A percentile compares a stretch with the other conserved stretches of the same genome.
Evolutionary conservation across 495 filamentous ascomycete genomes (phyloP).

Genomic region (Echria macrotheca): DNA sequence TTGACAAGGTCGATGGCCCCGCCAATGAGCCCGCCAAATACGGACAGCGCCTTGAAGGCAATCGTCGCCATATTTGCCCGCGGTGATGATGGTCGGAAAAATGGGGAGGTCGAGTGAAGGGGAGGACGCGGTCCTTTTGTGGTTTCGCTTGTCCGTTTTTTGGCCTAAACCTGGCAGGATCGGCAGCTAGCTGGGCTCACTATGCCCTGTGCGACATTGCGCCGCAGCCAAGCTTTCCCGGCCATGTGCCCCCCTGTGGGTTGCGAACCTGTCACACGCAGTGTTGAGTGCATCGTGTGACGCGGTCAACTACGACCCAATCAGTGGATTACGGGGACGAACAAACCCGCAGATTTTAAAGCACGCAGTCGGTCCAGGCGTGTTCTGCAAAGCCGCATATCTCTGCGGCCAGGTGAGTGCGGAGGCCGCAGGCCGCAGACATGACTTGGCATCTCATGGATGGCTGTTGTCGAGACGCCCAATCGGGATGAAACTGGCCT

Average conservation of each 20-base stretch:
- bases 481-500: too few species aligned
- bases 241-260: too few species aligned
- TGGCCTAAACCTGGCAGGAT: too few species aligned
- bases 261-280: too few species aligned
- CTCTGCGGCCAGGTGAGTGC: neutral
- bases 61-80: conserved; percentile 3
- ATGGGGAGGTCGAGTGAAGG: neutral
- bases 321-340: too few species aligned
- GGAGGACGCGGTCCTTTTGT: neutral
- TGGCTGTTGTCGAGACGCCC: too few species aligned
- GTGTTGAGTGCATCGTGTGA: too few species aligned
- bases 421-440: neutral
- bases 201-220: too few species aligned
- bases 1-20: conserved; percentile 1
- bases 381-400: neutral
- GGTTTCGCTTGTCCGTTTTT: neutral
- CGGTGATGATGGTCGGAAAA: neutral
- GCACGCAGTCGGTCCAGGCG: neutral
- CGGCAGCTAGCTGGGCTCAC: too few species aligned
- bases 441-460: neutral
- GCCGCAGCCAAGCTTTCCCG: too few species aligned
- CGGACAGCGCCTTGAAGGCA: neutral
- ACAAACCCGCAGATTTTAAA: neutral
- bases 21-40: conserved; percentile 7
- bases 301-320: too few species aligned